Evolutionary conservation across 2,329 filamentous ascomycete species (phyloP).

Genomic region (Aaosphaeria arxii): DNA sequence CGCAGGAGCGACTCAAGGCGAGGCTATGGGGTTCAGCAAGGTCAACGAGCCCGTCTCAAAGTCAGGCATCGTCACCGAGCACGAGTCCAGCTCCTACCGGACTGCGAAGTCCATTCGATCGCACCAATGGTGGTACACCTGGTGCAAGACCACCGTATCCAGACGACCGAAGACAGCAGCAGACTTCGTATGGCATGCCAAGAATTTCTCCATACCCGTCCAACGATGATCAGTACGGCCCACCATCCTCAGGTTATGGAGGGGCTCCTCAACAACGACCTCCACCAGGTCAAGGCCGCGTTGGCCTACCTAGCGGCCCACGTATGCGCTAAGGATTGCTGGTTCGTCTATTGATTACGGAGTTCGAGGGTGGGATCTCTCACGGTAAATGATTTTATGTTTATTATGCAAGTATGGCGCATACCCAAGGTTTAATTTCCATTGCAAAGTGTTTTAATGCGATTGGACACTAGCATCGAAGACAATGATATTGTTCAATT

Average conservation of each 20-base stretch:
- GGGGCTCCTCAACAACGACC: slow-evolving; percentile 12
- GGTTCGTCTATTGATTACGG: too few species aligned
- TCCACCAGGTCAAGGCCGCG: slow-evolving; percentile 25
- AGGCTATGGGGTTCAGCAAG: slow-evolving; percentile 69
- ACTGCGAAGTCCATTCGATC: slow-evolving; percentile 26
- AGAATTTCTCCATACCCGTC: slow-evolving; percentile 32
- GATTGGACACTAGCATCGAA: too few species aligned
- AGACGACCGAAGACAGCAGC: slow-evolving; percentile 30
- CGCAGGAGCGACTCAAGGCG: slow-evolving; percentile 80
- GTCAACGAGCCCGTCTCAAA: slow-evolving; percentile 54
- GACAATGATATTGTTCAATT: too few species aligned
- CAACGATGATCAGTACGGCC: slow-evolving; percentile 30
- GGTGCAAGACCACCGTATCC: slow-evolving; percentile 24
- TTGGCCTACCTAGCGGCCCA: slow-evolving; percentile 38
- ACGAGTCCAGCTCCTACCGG: slow-evolving; percentile 10
- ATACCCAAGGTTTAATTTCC: too few species aligned
- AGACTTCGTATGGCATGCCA: slow-evolving; percentile 24
- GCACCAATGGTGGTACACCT: slow-evolving; percentile 14
- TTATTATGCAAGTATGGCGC: too few species aligned
- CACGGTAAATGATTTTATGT: too few species aligned
- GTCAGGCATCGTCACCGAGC: slow-evolving; percentile 18
- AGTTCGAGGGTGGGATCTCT: too few species aligned
- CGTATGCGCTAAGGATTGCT: slow-evolving; percentile 27
- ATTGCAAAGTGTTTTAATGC: too few species aligned
- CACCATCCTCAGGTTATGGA: slow-evolving; percentile 4